Evolutionary conservation across 495 filamentous ascomycete genomes (phyloP).

Genomic region (Patellaria atrata): DNA sequence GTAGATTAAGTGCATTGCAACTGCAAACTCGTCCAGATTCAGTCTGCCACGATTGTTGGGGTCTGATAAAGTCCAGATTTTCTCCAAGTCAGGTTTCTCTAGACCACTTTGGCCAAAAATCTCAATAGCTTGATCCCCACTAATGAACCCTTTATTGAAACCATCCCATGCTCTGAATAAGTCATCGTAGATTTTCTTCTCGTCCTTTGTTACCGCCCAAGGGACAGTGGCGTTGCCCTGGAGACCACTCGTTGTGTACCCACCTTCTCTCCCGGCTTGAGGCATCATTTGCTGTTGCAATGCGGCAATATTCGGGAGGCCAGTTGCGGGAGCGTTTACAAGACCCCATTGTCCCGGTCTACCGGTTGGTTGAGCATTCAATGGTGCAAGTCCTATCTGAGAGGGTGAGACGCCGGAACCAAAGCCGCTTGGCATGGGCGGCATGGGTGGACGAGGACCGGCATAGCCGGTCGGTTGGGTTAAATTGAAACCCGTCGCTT

Average conservation of each 20-base stretch:
- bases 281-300: constrained; percentile 97
- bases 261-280: constrained; percentile 81
- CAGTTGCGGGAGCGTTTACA: constrained; percentile 81
- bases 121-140: constrained; percentile 87
- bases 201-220: constrained; percentile 97
- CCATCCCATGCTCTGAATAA: constrained; percentile 97
- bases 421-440: constrained; percentile 85
- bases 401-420: constrained; percentile 49
- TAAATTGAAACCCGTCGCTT: constrained; percentile 31
- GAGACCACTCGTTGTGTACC: constrained; percentile 76
- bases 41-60: constrained; percentile 83
- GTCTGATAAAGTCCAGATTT: constrained; percentile 91
- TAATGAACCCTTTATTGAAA: constrained; percentile 81
- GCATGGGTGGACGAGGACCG: constrained; percentile 79
- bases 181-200: constrained; percentile 94
- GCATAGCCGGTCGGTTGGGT: constrained; percentile 49
- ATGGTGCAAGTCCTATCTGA: constrained; percentile 43
- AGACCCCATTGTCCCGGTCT: constrained; percentile 95
- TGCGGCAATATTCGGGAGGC: constrained; percentile 84
- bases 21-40: constrained; percentile 95
- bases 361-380: constrained; percentile 92
- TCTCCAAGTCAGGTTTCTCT: constrained; percentile 76
- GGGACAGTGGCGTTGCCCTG: constrained; percentile 90
- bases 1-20: constrained; percentile 98
- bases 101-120: constrained; percentile 95